Conservation (phyloP, 2,329 filamentous ascomycete species). For the Chaetomium globosum region DNA sequence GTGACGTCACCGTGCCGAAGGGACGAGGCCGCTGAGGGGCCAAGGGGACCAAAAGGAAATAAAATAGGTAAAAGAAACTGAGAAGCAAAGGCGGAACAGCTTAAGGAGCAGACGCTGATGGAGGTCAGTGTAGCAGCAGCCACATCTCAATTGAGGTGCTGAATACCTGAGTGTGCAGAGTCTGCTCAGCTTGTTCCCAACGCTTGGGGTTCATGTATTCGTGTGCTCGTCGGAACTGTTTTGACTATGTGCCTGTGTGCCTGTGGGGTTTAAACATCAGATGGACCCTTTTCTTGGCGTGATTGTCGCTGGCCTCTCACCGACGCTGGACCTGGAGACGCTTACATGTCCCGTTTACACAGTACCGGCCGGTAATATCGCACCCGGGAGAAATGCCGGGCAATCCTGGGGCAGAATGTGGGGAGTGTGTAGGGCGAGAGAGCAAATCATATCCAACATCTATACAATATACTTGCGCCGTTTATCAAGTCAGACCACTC, state of each 20-base stretch:
- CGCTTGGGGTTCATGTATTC: not conserved
- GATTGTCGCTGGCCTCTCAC: not conserved
- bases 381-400: slow-evolving; percentile 8
- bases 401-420: not conserved
- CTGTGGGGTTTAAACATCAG: slow-evolving; percentile 2
- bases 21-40: slow-evolving; percentile 8
- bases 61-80: not conserved
- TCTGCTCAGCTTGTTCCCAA: too few species aligned
- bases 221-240: not conserved
- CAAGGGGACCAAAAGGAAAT: not conserved
- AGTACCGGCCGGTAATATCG: not conserved
- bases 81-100: not conserved
- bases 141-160: not conserved
- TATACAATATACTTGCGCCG: too few species aligned
- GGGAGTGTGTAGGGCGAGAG: not conserved
- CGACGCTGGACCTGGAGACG: not conserved
- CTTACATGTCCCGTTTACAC: not conserved
- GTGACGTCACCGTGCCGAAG: slow-evolving; percentile 27
- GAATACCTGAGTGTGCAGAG: not conserved
- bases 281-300: slow-evolving; percentile 10
- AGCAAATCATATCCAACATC: not conserved
- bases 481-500: too few species aligned
- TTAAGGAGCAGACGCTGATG: not conserved
- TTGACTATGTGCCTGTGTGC: not conserved
- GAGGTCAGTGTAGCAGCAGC: not conserved